phyloP scores from a whole-genome alignment of 1,284 basidiomycete species.

The Entoloma clypeatum region DNA sequence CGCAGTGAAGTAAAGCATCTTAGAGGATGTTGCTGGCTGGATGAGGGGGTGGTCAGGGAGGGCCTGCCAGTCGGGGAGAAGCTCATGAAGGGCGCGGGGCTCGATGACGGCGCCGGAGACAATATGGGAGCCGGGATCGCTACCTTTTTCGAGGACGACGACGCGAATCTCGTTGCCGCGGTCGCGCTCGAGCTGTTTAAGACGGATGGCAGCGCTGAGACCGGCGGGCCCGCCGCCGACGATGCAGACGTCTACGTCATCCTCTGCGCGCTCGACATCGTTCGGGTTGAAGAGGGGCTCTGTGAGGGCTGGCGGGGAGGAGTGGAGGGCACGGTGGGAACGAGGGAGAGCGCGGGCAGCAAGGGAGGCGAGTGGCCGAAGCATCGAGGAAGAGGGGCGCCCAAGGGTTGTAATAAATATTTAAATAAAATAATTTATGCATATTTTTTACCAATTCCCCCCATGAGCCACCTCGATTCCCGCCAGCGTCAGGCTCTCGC shows the following conservation, averaged over 20 bases:
- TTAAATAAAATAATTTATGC: too few relatives aligned
- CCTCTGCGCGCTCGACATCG: conserved; percentile 70
- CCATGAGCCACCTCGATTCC: conserved; percentile 35
- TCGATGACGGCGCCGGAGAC: conserved; percentile 96
- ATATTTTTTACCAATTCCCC: too few relatives aligned
- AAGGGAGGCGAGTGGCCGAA: conserved; percentile 10
- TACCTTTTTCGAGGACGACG: conserved; percentile 93
- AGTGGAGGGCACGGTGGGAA: conserved; percentile 14
- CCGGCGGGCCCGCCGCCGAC: conserved; percentile 96
- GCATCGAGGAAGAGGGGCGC: conserved; percentile 12
- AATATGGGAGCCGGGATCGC: conserved; percentile 92
- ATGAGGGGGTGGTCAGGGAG: conserved; percentile 61
- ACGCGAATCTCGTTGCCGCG: conserved; percentile 82
- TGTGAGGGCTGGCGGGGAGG: conserved; percentile 7
- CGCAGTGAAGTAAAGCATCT: conserved; percentile 86
- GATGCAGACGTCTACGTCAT: conserved; percentile 95
- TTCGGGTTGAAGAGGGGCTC: conserved; percentile 25
- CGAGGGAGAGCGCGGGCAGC: not conserved
- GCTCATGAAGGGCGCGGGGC: conserved; percentile 87
- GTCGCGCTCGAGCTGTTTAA: conserved; percentile 91
- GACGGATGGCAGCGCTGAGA: conserved; percentile 90
- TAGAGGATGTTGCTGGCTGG: conserved; percentile 76
- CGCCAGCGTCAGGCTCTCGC: conserved; percentile 47
- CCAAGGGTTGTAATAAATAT: too few relatives aligned
- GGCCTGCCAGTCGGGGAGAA: conserved; percentile 84